Evolutionary conservation across 345 rosid genomes (phyloP).

Genomic region (Populus alba): DNA sequence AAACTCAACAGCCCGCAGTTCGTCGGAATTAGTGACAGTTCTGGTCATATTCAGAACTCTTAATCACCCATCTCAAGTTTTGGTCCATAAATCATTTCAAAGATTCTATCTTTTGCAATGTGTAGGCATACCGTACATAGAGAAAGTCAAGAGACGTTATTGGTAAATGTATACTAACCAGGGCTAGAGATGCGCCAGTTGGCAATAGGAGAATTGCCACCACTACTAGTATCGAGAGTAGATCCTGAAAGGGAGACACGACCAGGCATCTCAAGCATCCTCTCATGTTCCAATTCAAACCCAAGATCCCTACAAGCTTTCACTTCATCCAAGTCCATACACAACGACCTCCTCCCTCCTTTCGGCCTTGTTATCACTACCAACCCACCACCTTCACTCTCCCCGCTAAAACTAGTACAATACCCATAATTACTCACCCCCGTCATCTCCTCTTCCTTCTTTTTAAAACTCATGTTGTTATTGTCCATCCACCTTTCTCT

Average conservation of each 20-base stretch:
- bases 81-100: neutral
- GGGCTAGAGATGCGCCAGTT: slow-evolving; percentile 91
- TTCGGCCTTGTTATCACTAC: slow-evolving; percentile 77
- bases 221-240: slow-evolving; percentile 62
- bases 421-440: slow-evolving; percentile 8
- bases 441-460: slow-evolving; percentile 17
- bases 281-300: slow-evolving; percentile 75
- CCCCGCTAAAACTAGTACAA: slow-evolving; percentile 48
- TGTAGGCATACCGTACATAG: neutral
- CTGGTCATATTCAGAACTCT: neutral
- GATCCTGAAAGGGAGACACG: slow-evolving; percentile 59
- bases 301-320: slow-evolving; percentile 91
- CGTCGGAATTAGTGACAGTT: neutral
- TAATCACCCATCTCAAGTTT: neutral
- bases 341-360: slow-evolving; percentile 71
- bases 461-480: slow-evolving; percentile 2
- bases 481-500: slow-evolving; percentile 22
- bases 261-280: slow-evolving; percentile 58
- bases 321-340: slow-evolving; percentile 72
- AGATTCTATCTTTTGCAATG: neutral
- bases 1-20: neutral
- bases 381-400: slow-evolving; percentile 56
- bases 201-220: slow-evolving; percentile 82
- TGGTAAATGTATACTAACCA: slow-evolving; percentile 38
- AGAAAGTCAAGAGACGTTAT: neutral